phyloP scores from a whole-genome alignment of 2,329 filamentous ascomycete genomes.

The Zopfia rhizophila region DNA sequence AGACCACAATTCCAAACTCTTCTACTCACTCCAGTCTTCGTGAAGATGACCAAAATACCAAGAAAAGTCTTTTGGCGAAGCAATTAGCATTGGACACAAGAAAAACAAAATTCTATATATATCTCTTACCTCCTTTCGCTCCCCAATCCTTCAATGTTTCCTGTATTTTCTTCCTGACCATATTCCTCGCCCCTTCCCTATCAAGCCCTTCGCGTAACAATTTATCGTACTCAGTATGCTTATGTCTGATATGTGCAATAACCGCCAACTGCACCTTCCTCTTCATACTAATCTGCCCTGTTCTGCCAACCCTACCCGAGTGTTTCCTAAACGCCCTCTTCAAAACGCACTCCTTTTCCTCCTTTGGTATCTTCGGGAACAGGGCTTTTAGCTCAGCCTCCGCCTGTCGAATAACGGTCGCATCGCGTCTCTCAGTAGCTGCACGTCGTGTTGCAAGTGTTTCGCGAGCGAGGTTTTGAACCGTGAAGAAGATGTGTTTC shows the following conservation, averaged over 20 bases:
- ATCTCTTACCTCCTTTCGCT: constrained; percentile 30
- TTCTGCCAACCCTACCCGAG: constrained; percentile 61
- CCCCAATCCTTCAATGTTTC: constrained; percentile 38
- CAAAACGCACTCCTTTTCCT: constrained; percentile 49
- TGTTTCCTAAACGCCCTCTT: constrained; percentile 58
- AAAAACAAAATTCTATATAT: constrained; percentile 1
- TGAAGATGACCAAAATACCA: constrained; percentile 31
- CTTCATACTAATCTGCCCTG: constrained; percentile 49
- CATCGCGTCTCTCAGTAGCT: constrained; percentile 49
- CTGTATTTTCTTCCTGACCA: constrained; percentile 33
- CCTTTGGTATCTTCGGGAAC: constrained; percentile 56
- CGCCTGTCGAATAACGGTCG: constrained; percentile 29
- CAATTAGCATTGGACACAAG: no score
- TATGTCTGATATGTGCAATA: constrained; percentile 61
- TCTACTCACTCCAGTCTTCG: no score
- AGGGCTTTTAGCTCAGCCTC: constrained; percentile 45
- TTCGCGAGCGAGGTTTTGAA: constrained; percentile 50
- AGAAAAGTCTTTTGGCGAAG: constrained; percentile 16
- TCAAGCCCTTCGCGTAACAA: constrained; percentile 38
- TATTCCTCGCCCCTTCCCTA: constrained; percentile 35
- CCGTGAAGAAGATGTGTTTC: constrained; percentile 47
- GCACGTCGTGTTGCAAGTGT: constrained; percentile 54
- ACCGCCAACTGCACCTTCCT: constrained; percentile 60
- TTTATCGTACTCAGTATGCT: constrained; percentile 60
- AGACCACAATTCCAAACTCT: no score